These are phyloP conservation scores for Betula pendula DNA, from an alignment of 306 rosid species.

Conservation along the genomic window DNA sequence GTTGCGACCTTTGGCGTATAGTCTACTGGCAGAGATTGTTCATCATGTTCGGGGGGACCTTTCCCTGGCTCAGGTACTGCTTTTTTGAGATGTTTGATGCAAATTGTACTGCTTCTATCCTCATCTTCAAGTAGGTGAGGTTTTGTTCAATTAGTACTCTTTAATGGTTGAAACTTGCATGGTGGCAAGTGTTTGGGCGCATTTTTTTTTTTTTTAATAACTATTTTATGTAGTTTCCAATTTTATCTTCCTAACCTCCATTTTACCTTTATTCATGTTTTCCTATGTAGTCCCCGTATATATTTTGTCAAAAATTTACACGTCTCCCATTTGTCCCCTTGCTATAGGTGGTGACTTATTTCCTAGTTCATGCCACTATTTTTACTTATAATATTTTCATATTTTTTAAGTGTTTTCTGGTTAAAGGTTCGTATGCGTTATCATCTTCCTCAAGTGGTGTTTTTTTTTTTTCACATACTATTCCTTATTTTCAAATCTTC, in stretches of 20 bases:
- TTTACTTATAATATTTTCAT: background rate
- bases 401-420: background rate
- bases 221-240: background rate
- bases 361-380: background rate
- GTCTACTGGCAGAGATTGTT: conserved; percentile 97
- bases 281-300: background rate
- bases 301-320: background rate
- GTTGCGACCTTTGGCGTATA: conserved; percentile 92
- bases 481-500: background rate
- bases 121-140: conserved; percentile 21
- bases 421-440: background rate
- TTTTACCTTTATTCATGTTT: background rate
- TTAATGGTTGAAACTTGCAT: background rate
- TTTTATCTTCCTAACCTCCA: background rate
- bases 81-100: conserved; percentile 10
- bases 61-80: conserved; percentile 75
- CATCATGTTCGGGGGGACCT: conserved; percentile 97
- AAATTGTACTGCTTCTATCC: background rate
- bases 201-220: background rate
- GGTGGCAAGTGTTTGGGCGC: background rate
- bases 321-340: background rate
- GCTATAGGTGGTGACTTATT: background rate
- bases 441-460: background rate
- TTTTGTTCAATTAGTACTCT: conserved; percentile 5
- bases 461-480: background rate